Evolutionary conservation across 805 yeast genomes (phyloP).

Genomic region (Metschnikowia lochheadii): DNA sequence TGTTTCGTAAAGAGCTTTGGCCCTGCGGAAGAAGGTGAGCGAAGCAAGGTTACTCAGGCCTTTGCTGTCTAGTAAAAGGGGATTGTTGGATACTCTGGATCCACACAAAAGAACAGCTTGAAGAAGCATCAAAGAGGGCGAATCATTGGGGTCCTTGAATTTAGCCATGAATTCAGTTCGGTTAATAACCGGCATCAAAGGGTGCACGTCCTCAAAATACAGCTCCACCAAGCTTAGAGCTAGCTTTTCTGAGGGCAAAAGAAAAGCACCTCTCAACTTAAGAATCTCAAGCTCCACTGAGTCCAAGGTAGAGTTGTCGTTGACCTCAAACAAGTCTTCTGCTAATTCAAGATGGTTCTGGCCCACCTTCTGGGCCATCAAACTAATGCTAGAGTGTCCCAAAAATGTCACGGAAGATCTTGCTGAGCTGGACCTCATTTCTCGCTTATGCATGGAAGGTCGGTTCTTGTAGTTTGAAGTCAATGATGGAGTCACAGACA

Average conservation of each 20-base stretch:
- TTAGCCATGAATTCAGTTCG: slow-evolving; percentile 56
- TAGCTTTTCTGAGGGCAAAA: slow-evolving; percentile 57
- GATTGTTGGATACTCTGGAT: slow-evolving; percentile 54
- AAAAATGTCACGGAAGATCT: slow-evolving; percentile 42
- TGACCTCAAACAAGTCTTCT: slow-evolving; percentile 35
- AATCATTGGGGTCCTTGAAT: slow-evolving; percentile 51
- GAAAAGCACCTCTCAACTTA: slow-evolving; percentile 64
- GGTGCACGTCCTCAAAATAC: slow-evolving; percentile 64
- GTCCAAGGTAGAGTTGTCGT: slow-evolving; percentile 36
- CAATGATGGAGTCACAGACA: slow-evolving; percentile 41
- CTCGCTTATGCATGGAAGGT: slow-evolving; percentile 36
- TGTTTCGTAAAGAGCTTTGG: slow-evolving; percentile 70
- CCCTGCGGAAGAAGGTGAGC: slow-evolving; percentile 58
- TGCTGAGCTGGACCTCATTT: slow-evolving; percentile 19
- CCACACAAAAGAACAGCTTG: slow-evolving; percentile 71
- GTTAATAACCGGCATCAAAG: slow-evolving; percentile 65
- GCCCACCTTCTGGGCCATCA: slow-evolving; percentile 43
- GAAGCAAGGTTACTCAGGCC: slow-evolving; percentile 51
- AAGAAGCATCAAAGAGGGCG: slow-evolving; percentile 60
- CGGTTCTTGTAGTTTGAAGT: slow-evolving; percentile 38
- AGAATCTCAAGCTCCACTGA: slow-evolving; percentile 63
- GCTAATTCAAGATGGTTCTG: slow-evolving; percentile 46
- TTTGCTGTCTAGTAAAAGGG: slow-evolving; percentile 45
- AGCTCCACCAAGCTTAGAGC: slow-evolving; percentile 56
- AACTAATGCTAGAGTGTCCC: slow-evolving; percentile 50